Percentiles rank a stretch among this genome's conserved stretches.
Conservation (phyloP, 1,139 yeast species). For the Geotrichum citri-aurantii region DNA sequence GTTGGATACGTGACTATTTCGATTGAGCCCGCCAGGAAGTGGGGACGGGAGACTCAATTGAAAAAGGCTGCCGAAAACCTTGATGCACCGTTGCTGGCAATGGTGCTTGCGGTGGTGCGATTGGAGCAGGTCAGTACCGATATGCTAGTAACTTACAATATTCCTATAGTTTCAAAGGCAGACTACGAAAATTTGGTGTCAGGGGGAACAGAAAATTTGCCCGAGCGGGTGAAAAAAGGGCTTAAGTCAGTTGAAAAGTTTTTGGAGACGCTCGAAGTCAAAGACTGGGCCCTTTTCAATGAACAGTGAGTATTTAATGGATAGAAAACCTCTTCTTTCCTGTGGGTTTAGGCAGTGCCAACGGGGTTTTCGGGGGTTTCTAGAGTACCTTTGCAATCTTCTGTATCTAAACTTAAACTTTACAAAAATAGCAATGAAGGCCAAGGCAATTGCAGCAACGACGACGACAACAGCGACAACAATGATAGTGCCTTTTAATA, state of each 20-base stretch:
- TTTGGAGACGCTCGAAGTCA: conserved; percentile 35
- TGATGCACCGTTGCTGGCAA: conserved; percentile 14
- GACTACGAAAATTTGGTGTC: conserved; percentile 21
- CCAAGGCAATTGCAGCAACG: no score
- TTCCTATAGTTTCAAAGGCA: conserved; percentile 39
- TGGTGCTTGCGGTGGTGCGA: conserved; percentile 30
- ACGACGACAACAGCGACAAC: no score
- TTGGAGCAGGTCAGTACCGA: conserved; percentile 52
- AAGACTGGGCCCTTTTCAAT: conserved; percentile 46
- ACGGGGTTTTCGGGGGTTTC: no score
- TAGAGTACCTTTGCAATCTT: no score
- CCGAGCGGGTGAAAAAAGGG: conserved; percentile 32
- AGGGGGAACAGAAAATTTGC: conserved; percentile 24
- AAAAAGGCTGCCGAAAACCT: background rate
- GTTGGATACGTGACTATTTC: conserved; percentile 29
- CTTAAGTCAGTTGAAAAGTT: conserved; percentile 30
- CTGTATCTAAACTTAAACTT: no score
- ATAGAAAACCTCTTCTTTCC: no score
- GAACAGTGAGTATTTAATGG: background rate
- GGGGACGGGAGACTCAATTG: conserved; percentile 37
- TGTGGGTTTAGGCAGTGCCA: no score
- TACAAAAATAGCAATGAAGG: no score
- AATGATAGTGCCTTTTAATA: no score
- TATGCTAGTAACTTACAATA: conserved; percentile 53
- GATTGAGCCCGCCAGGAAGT: conserved; percentile 41